phyloP scores from a whole-genome alignment of 148 eudicot species.

The Camellia japonica region DNA sequence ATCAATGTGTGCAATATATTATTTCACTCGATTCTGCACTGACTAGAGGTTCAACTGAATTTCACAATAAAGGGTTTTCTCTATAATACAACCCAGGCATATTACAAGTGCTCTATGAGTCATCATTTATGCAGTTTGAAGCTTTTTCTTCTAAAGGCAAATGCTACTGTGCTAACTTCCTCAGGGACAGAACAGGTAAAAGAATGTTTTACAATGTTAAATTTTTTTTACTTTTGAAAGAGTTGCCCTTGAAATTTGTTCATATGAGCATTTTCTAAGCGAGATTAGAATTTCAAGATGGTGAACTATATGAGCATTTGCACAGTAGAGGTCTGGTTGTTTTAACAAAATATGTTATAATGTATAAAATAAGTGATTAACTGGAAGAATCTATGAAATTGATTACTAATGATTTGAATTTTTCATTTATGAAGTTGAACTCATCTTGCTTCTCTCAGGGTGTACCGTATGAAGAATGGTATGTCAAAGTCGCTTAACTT shows the following conservation, averaged over 20 bases:
- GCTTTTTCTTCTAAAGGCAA: constrained; percentile 34
- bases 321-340: too few species aligned
- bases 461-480: constrained; percentile 30
- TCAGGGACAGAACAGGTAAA: constrained; percentile 46
- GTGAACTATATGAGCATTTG: too few species aligned
- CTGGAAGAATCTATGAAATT: too few species aligned
- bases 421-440: not conserved
- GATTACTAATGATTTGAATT: too few species aligned
- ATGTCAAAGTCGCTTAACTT: constrained; percentile 42
- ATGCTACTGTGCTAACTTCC: constrained; percentile 44
- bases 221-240: not conserved
- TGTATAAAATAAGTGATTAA: too few species aligned
- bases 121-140: constrained; percentile 43
- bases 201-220: constrained; percentile 2
- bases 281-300: too few species aligned
- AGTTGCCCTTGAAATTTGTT: too few species aligned
- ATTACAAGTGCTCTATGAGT: constrained; percentile 41
- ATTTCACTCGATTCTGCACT: constrained; percentile 7
- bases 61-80: constrained; percentile 43
- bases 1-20: not conserved
- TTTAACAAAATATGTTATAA: too few species aligned
- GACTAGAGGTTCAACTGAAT: constrained; percentile 46
- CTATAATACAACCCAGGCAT: constrained; percentile 39
- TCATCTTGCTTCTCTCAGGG: constrained; percentile 16
- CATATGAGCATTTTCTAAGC: too few species aligned